Percentiles rank a stretch among this genome's conserved stretches.
Conservation (phyloP, 2,329 filamentous ascomycete genomes). For the Penicillium sp. region DNA sequence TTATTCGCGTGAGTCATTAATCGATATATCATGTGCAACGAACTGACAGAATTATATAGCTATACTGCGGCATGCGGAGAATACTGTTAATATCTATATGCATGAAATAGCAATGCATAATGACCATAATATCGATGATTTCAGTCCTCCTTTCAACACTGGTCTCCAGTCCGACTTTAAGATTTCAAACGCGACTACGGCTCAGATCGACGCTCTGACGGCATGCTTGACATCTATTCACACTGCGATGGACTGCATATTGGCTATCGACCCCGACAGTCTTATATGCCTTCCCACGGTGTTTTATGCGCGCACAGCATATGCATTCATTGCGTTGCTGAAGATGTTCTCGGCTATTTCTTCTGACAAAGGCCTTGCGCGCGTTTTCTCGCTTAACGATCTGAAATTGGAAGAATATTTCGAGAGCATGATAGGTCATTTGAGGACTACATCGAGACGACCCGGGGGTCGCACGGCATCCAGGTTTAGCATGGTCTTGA, state of each 20-base stretch:
- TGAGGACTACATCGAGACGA: constrained; percentile 59
- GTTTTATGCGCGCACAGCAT: constrained; percentile 67
- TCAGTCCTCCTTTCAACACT: constrained; percentile 42
- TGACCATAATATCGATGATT: constrained; percentile 56
- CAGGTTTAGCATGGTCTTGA: constrained; percentile 68
- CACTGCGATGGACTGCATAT: constrained; percentile 61
- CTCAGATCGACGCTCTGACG: constrained; percentile 64
- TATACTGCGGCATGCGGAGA: constrained; percentile 60
- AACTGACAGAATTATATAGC: constrained; percentile 37
- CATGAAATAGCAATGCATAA: constrained; percentile 70
- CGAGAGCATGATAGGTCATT: constrained; percentile 65
- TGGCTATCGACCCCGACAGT: constrained; percentile 55
- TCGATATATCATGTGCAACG: not conserved
- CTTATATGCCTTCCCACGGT: constrained; percentile 66
- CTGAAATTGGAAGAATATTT: constrained; percentile 65
- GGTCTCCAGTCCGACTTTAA: constrained; percentile 25
- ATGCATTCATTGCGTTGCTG: constrained; percentile 67
- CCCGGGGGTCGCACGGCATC: constrained; percentile 62
- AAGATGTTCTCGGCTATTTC: constrained; percentile 69
- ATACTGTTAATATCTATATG: constrained; percentile 67
- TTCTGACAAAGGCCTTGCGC: constrained; percentile 62
- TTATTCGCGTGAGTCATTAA: constrained; percentile 50
- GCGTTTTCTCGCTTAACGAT: constrained; percentile 63
- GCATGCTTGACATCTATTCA: constrained; percentile 66
- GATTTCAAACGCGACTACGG: constrained; percentile 43